phyloP scores from a whole-genome alignment of 768 basidiomycete species.

The Podaxis rugospora region DNA sequence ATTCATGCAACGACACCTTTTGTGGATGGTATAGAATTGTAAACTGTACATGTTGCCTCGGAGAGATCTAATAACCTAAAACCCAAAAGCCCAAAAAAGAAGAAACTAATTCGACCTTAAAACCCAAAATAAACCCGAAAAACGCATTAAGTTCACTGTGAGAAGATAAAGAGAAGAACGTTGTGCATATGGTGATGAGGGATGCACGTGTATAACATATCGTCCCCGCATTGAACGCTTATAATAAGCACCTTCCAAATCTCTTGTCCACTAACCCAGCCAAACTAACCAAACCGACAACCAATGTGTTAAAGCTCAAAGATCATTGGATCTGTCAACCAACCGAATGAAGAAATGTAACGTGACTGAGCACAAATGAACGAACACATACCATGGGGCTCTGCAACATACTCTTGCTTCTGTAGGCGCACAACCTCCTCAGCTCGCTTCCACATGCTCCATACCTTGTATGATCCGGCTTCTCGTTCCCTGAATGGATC shows the following conservation, averaged over 20 bases:
- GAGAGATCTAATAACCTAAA: background rate
- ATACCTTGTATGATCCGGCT: slow-evolving; percentile 7
- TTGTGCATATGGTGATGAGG: background rate
- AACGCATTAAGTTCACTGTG: background rate
- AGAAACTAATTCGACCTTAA: background rate
- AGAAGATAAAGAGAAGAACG: background rate
- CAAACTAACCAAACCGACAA: background rate
- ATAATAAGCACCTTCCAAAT: background rate
- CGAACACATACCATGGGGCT: background rate
- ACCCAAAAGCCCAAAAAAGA: background rate
- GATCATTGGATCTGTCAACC: background rate
- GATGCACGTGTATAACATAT: background rate
- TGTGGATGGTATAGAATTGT: no score
- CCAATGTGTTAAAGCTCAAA: background rate
- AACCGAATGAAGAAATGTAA: background rate
- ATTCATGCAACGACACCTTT: no score
- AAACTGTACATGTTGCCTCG: background rate
- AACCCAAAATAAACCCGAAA: background rate
- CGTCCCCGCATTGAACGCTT: background rate
- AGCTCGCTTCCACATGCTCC: slow-evolving; percentile 7
- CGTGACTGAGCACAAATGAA: background rate
- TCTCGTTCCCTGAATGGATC: slow-evolving; percentile 29
- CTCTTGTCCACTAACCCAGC: background rate
- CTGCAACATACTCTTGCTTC: background rate
- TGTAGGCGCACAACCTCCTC: slow-evolving; percentile 10